Evolutionary conservation across 2,329 filamentous ascomycete genomes (phyloP).

Genomic region (Macrophomina phaseolina): DNA sequence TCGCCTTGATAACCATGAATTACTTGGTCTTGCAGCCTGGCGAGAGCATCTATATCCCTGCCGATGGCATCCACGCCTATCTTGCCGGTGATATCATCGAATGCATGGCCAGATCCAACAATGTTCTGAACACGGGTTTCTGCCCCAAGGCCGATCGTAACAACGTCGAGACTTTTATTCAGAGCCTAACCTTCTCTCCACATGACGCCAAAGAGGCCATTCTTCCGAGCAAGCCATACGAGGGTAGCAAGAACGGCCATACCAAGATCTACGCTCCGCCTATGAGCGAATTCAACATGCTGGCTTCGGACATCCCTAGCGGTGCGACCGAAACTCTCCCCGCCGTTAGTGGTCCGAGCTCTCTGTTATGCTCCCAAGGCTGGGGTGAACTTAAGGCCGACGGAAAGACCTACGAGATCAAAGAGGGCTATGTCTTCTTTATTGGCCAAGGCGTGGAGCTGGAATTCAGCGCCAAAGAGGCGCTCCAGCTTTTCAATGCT

Average conservation of each 20-base stretch:
- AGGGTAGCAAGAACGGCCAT: constrained; percentile 71
- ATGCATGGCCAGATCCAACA: constrained; percentile 78
- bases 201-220: constrained; percentile 71
- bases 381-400: constrained; percentile 69
- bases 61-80: constrained; percentile 77
- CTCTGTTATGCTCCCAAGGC: constrained; percentile 88
- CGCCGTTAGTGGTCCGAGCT: constrained; percentile 81
- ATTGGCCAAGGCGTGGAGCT: constrained; percentile 64
- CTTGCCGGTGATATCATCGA: constrained; percentile 76
- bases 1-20: constrained; percentile 77
- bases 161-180: constrained; percentile 67
- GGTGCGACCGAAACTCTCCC: constrained; percentile 62
- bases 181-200: constrained; percentile 67
- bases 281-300: constrained; percentile 74
- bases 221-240: constrained; percentile 80
- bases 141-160: constrained; percentile 70
- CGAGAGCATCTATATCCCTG: constrained; percentile 72
- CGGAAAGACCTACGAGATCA: constrained; percentile 59
- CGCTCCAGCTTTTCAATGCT: constrained; percentile 56
- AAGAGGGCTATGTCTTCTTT: constrained; percentile 70
- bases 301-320: constrained; percentile 61
- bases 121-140: constrained; percentile 77
- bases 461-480: constrained; percentile 51
- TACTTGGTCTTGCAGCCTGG: constrained; percentile 69
- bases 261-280: constrained; percentile 70